Conservation (phyloP, 495 filamentous ascomycete species). For the Hypoxylon trugodes region DNA sequence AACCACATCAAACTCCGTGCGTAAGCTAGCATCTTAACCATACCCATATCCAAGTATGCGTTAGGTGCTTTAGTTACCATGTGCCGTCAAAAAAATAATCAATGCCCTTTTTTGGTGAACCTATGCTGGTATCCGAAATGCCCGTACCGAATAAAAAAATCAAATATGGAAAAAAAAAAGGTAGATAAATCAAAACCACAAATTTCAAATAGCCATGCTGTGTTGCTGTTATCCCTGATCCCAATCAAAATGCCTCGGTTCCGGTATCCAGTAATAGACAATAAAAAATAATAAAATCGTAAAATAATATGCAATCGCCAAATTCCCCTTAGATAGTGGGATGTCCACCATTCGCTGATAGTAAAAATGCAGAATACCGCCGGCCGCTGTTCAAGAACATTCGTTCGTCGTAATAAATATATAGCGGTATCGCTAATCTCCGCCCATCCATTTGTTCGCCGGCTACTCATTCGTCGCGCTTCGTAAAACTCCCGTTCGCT, state of each 20-base stretch:
- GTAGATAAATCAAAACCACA: too few species aligned
- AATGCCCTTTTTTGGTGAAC: conserved; percentile 13
- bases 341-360: neutral
- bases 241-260: conserved; percentile 5
- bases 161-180: too few species aligned
- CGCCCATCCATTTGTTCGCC: neutral
- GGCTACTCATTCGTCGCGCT: neutral
- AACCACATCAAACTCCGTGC: neutral
- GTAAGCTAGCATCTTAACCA: too few species aligned
- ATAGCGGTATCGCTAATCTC: neutral
- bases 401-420: conserved; percentile 22
- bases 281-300: conserved; percentile 6
- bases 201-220: too few species aligned
- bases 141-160: conserved; percentile 18
- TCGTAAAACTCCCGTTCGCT: neutral
- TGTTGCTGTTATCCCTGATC: conserved; percentile 19
- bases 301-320: conserved; percentile 13
- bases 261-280: conserved; percentile 11
- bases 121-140: conserved; percentile 23
- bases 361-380: conserved; percentile 7
- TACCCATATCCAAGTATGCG: neutral
- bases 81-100: neutral
- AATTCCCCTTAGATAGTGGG: conserved; percentile 6
- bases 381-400: neutral
- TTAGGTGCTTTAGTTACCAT: neutral